Conservation (phyloP, 2,329 filamentous ascomycete genomes). For the Fusarium bactridioides region DNA sequence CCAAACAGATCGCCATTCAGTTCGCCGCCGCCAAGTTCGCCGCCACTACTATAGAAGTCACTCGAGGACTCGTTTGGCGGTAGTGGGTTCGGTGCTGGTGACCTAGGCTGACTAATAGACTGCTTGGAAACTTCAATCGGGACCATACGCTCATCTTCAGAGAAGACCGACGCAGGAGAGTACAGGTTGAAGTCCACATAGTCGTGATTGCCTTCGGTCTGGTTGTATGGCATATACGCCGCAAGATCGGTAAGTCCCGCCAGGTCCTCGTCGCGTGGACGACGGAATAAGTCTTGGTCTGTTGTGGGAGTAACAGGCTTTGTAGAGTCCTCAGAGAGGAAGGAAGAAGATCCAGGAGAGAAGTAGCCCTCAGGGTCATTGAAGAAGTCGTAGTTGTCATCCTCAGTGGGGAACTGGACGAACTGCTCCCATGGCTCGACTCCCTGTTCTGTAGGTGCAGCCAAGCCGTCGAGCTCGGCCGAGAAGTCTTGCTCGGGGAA, state of each 20-base stretch:
- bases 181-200: conserved; percentile 66
- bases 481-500: conserved; percentile 35
- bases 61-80: conserved; percentile 18
- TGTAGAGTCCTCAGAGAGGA: conserved; percentile 40
- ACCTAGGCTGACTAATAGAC: conserved; percentile 25
- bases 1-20: neutral
- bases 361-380: conserved; percentile 53
- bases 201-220: conserved; percentile 42
- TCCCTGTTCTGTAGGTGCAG: conserved; percentile 15
- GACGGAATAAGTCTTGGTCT: conserved; percentile 28
- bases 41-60: neutral
- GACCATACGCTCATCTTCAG: conserved; percentile 58
- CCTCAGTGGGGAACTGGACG: conserved; percentile 52
- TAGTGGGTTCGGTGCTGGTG: conserved; percentile 15
- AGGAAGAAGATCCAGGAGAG: conserved; percentile 48
- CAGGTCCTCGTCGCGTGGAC: neutral
- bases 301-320: conserved; percentile 41
- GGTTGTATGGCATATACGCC: conserved; percentile 35
- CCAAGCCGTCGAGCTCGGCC: conserved; percentile 33
- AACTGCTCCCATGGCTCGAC: conserved; percentile 56
- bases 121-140: conserved; percentile 39
- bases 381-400: conserved; percentile 56
- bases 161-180: conserved; percentile 58
- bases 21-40: neutral
- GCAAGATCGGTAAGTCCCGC: conserved; percentile 12